These are phyloP conservation scores for Cunninghamia lanceolata DNA, from an alignment of 75 land plant genomes.

Conservation along the genomic window DNA sequence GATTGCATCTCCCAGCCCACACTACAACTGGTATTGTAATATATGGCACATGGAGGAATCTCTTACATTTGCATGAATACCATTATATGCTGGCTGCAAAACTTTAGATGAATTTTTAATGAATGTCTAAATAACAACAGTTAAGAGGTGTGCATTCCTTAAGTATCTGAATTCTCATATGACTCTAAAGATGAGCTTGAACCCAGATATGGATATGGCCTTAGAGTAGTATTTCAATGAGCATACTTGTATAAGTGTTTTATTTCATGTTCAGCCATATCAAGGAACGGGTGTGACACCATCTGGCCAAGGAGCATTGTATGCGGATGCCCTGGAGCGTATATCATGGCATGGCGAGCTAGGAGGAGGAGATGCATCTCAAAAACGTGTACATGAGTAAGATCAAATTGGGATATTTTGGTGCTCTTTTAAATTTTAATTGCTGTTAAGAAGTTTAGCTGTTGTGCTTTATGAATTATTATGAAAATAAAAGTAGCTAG, in stretches of 20 bases:
- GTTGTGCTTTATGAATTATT: neutral
- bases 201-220: neutral
- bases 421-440: neutral
- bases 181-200: neutral
- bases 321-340: slow-evolving; percentile 74
- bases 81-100: neutral
- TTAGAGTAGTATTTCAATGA: neutral
- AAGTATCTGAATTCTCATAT: neutral
- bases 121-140: neutral
- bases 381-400: slow-evolving; percentile 94
- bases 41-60: neutral
- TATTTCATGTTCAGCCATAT: slow-evolving; percentile 27
- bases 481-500: neutral
- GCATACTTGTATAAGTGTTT: neutral
- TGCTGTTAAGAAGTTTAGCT: neutral
- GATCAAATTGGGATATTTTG: slow-evolving; percentile 14
- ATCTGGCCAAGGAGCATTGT: slow-evolving; percentile 62
- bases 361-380: slow-evolving; percentile 79
- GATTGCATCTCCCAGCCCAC: neutral
- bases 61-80: neutral
- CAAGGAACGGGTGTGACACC: slow-evolving; percentile 56
- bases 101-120: neutral
- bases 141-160: slow-evolving; percentile 3
- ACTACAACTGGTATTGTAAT: neutral
- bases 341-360: slow-evolving; percentile 94